A percentile compares a stretch with the other conserved stretches of the same genome.
Evolutionary conservation across 805 yeast species (phyloP).

Genomic region (Saccharomycopsis sp.): DNA sequence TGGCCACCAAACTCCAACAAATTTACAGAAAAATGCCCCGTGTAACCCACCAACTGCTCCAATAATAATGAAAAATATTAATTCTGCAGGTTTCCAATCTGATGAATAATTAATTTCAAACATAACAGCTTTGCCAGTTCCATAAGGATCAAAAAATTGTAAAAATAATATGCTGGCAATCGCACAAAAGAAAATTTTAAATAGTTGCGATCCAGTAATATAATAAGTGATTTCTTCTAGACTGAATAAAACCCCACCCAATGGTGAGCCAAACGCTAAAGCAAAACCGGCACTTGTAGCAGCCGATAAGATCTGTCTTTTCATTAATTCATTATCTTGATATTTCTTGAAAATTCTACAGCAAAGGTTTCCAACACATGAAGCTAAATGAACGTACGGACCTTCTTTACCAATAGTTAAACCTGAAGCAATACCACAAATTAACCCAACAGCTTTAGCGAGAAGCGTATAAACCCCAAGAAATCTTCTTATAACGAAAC

Average conservation of each 20-base stretch:
- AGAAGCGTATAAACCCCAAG: constrained; percentile 46
- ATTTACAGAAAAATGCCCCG: constrained; percentile 44
- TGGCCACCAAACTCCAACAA: constrained; percentile 35
- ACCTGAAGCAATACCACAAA: constrained; percentile 52
- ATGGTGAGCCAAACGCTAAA: constrained; percentile 52
- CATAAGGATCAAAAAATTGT: constrained; percentile 49
- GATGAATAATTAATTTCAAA: constrained; percentile 44
- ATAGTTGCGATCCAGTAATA: constrained; percentile 46
- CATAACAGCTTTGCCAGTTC: constrained; percentile 51
- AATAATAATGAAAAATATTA: constrained; percentile 37
- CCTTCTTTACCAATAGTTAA: constrained; percentile 55
- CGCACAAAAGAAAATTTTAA: constrained; percentile 50
- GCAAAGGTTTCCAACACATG: constrained; percentile 51
- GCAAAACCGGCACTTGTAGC: constrained; percentile 56
- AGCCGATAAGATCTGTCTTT: constrained; percentile 48
- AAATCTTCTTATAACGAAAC: constrained; percentile 47
- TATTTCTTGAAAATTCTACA: constrained; percentile 41
- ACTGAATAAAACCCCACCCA: constrained; percentile 52
- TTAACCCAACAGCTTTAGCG: constrained; percentile 40
- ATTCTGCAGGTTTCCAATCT: constrained; percentile 47
- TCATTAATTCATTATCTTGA: constrained; percentile 40
- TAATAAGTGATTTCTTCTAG: constrained; percentile 52
- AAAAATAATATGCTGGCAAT: constrained; percentile 45
- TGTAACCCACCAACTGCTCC: constrained; percentile 49
- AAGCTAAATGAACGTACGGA: constrained; percentile 53